phyloP scores from a whole-genome alignment of 2,329 filamentous ascomycete species.

The Zymoseptoria pseudotritici region DNA sequence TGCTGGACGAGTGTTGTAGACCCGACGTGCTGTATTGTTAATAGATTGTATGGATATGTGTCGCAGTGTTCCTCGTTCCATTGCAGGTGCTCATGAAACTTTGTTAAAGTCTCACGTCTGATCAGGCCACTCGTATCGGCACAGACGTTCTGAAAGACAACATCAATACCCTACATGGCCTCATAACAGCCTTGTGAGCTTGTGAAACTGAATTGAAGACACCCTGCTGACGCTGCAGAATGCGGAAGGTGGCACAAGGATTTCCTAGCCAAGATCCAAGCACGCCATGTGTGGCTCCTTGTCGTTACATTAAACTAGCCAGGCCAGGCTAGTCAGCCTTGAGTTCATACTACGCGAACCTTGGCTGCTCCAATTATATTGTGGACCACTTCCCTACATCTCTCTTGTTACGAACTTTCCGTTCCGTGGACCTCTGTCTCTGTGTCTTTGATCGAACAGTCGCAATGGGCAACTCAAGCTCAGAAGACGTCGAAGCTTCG shows the following conservation, averaged over 20 bases:
- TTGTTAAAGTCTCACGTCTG: background rate
- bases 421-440: background rate
- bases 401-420: background rate
- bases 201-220: too few species aligned
- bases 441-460: background rate
- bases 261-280: background rate
- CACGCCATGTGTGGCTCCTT: background rate
- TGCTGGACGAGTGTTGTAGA: slow-evolving; percentile 62
- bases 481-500: background rate
- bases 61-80: background rate
- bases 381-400: background rate
- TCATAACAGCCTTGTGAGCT: background rate
- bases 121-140: background rate
- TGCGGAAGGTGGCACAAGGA: background rate
- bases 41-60: background rate
- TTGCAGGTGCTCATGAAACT: background rate
- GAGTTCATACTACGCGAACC: background rate
- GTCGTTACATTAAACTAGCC: background rate
- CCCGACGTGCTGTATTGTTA: background rate
- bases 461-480: background rate
- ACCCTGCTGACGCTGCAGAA: background rate
- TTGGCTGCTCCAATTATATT: background rate
- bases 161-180: background rate
- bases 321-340: background rate
- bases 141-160: background rate